Base-by-base conservation (phyloP, 2,329 filamentous ascomycete genomes). In the Ophiostoma australiae region DNA sequence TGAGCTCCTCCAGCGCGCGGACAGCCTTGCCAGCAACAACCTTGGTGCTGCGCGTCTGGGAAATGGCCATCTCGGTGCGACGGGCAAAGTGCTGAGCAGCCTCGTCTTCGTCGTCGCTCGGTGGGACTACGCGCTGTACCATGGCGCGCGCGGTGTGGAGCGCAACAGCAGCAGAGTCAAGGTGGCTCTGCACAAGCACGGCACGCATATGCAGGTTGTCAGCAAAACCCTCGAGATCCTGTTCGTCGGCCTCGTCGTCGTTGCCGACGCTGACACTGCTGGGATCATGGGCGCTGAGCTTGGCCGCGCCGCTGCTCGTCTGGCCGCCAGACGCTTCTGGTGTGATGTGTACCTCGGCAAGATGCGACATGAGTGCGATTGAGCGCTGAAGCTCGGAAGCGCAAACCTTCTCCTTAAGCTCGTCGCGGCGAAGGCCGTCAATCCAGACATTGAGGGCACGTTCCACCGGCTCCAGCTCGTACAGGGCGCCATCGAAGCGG, bases 401-500 rank as follows among this genome's bases (percentile, higher is more conserved):
- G 77, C 93, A 93, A 76, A 92, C 90, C 78, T 90, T 88, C 80
- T 94, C 91, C 79, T 93, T 93, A 68, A 98, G 82, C 71, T 97
- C 93, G 75, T 97, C 93, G 69, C 89, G 89, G 74, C 93, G 90
- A 70, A 97, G 79, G 6, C 88, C 88, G 74, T 97, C 94, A 71
- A 98, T 91, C 88, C 93, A 97, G 70, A 86, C 87, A 77, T 97
- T 97, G 68, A 98, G 81, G 0, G 92, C 91, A 71, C 93, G 87
- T 81, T 99, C 95, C 13, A 98, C 92, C 0, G 94, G 93, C 78
- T 97, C 92, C 69, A 98, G 84, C 79, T 98, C 95, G 75, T 93
- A 92, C 72, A 95, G 80, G 1, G 93, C 91, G 61, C 90, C 89
- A 76, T 93, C 90, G 75, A 93, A 95, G 74, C 84, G 88, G 66